Base-by-base conservation (phyloP, 495 filamentous ascomycete genomes). In the Sabuloglossum arenarium region DNA sequence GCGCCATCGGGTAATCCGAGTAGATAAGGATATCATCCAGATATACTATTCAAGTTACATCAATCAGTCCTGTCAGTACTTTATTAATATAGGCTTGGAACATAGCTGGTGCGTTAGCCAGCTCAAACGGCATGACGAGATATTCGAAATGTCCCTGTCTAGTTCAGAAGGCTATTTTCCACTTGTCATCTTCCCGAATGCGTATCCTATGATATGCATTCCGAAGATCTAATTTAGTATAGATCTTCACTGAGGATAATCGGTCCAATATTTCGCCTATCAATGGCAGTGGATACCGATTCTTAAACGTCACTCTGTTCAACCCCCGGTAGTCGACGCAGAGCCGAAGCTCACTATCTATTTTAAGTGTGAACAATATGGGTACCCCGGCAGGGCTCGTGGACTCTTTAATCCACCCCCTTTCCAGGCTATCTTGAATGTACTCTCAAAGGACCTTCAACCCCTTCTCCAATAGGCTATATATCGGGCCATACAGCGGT, bases 131-230 rank as follows among this genome's bases (percentile, higher is more conserved):
- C 52, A 62, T 59, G 1, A 62, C 60, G 5, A 56, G 37, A 25
- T 59, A 62, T 45, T 62, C 55, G 42, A 39, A 60, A 4, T 58
- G 53, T 21, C 56, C 58, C 3, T 59, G 60, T 0, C 58, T 4
- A 2, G 58, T 60, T 24, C 62, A 0, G 55, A 63, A 64, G 0
- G 61, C 60, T 9, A 57, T 65, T 21, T 62, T 64, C 55, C 62
- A 64, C 31, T 65, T 53, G 0, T 65, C 60, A 0, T 49, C 54
- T 42, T 63, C 46, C 0, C 30, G n/a, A 1, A 64, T 65, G 0
- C 43, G 24, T 0, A 62, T 47, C 0, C 12, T 51, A 30, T 65
- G 27, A 43, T 61, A 64, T 0, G 54, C 57, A 0, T 31, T 51
- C 0, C 30, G 6, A 0, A 64, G 29, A 14, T 63, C 58, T 14